Conservation (phyloP, 345 rosid genomes). For the Citrus mangshanensis region DNA sequence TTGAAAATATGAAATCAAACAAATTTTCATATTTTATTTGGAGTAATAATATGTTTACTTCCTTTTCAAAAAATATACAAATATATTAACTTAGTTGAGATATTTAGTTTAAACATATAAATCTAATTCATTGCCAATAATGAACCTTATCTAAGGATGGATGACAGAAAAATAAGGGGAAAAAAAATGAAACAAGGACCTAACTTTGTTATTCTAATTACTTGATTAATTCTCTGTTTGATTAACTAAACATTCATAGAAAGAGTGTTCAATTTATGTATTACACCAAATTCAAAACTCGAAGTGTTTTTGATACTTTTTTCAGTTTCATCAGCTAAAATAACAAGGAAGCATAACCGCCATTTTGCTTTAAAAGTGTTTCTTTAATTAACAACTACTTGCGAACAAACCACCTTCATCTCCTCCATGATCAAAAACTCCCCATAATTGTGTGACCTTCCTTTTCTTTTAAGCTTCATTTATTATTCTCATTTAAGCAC, state of each 20-base stretch:
- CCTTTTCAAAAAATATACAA: too few relatives aligned
- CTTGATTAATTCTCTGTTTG: background rate
- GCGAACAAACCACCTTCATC: conserved; percentile 15
- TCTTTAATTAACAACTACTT: conserved; percentile 24
- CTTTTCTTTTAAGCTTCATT: conserved; percentile 2
- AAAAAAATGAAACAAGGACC: too few relatives aligned
- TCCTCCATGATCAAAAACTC: background rate
- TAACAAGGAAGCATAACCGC: conserved; percentile 21
- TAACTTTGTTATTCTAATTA: too few relatives aligned
- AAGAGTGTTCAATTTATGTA: background rate
- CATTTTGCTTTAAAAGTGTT: conserved; percentile 9
- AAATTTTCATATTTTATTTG: too few relatives aligned
- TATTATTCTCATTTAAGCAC: conserved; percentile 2
- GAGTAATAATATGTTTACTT: too few relatives aligned
- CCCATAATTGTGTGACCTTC: background rate
- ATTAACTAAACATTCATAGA: background rate
- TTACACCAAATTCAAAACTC: background rate
- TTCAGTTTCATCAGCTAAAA: conserved; percentile 16
- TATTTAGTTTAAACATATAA: too few relatives aligned
- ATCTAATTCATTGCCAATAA: too few relatives aligned
- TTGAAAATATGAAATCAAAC: too few relatives aligned
- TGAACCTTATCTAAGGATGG: too few relatives aligned
- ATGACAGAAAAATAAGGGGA: too few relatives aligned
- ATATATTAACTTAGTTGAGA: too few relatives aligned
- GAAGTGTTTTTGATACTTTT: background rate